Conservation (phyloP, 179 eudicot genomes). For the Heliamphora pulchella region DNA sequence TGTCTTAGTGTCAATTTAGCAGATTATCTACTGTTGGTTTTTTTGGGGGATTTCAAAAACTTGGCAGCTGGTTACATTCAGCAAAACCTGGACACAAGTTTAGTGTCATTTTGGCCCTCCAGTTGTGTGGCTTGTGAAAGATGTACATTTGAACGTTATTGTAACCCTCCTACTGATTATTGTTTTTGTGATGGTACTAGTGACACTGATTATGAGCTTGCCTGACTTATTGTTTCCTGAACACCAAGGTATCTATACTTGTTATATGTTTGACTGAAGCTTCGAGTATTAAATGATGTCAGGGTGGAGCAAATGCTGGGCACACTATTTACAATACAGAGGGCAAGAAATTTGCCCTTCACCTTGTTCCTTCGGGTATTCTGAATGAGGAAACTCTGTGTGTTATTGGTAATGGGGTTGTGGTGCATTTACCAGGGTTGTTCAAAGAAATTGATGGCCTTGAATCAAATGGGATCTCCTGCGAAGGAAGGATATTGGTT, state of each 20-base stretch:
- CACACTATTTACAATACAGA: slow-evolving; percentile 92
- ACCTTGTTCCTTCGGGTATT: slow-evolving; percentile 95
- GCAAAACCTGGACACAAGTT: neutral
- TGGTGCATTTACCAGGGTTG: slow-evolving; percentile 83
- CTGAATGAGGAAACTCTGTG: slow-evolving; percentile 83
- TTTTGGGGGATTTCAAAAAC: neutral
- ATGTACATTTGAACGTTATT: neutral
- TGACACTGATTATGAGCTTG: too few species aligned
- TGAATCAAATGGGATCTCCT: slow-evolving; percentile 83
- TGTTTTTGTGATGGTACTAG: too few species aligned
- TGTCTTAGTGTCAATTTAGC: neutral
- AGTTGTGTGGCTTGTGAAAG: neutral
- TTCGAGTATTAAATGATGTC: slow-evolving; percentile 8
- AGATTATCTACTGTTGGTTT: neutral
- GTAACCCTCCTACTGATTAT: neutral
- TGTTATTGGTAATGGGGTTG: slow-evolving; percentile 93
- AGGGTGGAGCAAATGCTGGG: slow-evolving; percentile 99
- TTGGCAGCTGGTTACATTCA: neutral
- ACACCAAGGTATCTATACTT: neutral
- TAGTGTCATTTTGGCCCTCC: neutral
- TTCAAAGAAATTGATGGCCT: slow-evolving; percentile 87
- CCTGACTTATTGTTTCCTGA: neutral
- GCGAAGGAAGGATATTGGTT: slow-evolving; percentile 77
- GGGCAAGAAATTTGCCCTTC: slow-evolving; percentile 97
- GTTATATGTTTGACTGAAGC: neutral